phyloP scores from a whole-genome alignment of 2,329 filamentous ascomycete species.

The Apiospora phragmitis region DNA sequence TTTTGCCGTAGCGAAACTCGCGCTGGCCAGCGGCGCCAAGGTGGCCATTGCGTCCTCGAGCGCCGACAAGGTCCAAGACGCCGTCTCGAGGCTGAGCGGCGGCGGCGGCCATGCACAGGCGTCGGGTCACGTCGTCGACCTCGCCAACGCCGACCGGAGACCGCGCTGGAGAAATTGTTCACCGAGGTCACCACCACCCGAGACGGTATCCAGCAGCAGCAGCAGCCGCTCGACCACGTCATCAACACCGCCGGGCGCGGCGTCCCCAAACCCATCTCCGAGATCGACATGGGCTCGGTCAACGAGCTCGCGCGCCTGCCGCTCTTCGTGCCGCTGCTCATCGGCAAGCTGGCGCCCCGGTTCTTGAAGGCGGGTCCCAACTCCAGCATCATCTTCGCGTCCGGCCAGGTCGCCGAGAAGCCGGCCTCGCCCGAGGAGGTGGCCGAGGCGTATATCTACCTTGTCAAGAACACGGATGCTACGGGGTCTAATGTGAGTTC shows the following conservation, averaged over 20 bases:
- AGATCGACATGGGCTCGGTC: conserved; percentile 41
- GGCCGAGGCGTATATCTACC: conserved; percentile 44
- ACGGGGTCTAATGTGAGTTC: conserved; percentile 34
- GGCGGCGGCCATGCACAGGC: conserved; percentile 30
- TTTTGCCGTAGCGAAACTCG: conserved; percentile 58
- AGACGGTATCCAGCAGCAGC: too few species aligned
- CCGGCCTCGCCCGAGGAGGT: conserved; percentile 42
- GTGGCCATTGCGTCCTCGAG: conserved; percentile 63
- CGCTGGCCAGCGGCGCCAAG: conserved; percentile 53
- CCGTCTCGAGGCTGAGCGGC: conserved; percentile 47
- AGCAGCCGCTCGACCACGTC: conserved; percentile 51
- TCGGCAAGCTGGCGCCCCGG: conserved; percentile 48
- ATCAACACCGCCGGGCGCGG: conserved; percentile 56
- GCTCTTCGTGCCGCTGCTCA: conserved; percentile 49
- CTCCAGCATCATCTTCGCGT: conserved; percentile 58
- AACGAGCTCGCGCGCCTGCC: conserved; percentile 48
- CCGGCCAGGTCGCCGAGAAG: conserved; percentile 50
- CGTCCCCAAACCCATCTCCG: conserved; percentile 38
- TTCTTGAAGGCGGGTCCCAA: conserved; percentile 42
- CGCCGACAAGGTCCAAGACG: conserved; percentile 44
- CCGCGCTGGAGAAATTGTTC: conserved; percentile 47
- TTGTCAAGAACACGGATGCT: conserved; percentile 42
- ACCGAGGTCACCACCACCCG: conserved; percentile 30
- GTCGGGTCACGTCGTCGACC: conserved; percentile 46
- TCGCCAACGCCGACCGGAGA: conserved; percentile 47